These are phyloP conservation scores for Lipomyces chichibuensis DNA, from an alignment of 805 yeast genomes.

Conservation along the genomic window DNA sequence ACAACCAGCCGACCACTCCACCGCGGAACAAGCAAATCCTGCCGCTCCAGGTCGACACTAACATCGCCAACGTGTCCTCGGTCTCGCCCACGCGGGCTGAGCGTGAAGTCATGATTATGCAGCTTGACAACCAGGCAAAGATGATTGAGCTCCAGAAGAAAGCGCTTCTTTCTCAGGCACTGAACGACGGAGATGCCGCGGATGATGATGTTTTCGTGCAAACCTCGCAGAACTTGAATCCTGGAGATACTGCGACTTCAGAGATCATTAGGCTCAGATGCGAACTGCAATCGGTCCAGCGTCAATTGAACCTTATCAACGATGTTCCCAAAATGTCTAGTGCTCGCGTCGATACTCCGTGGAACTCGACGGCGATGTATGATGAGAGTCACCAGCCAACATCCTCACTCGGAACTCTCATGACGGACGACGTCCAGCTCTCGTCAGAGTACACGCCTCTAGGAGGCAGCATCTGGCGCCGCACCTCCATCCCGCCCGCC, in stretches of 20 bases:
- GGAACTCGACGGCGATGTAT: background rate
- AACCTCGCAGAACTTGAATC: background rate
- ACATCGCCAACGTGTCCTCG: conserved; percentile 9
- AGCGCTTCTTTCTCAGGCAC: conserved; percentile 22
- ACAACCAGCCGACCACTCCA: conserved; percentile 2
- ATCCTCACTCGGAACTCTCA: background rate
- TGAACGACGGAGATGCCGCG: conserved; percentile 5
- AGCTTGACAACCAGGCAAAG: conserved; percentile 29
- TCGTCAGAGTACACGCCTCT: conserved; percentile 26
- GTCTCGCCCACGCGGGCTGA: conserved; percentile 30
- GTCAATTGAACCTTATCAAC: conserved; percentile 10
- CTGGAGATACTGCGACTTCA: background rate
- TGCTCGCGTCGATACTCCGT: conserved; percentile 3
- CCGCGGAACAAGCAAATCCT: background rate
- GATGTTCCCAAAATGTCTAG: conserved; percentile 7
- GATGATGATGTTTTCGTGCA: conserved; percentile 6
- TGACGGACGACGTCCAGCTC: conserved; percentile 4
- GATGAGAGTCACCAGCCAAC: conserved; percentile 11
- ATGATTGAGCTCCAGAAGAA: conserved; percentile 31
- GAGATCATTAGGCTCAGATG: conserved; percentile 12
- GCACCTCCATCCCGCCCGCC: conserved; percentile 7
- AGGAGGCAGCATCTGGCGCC: conserved; percentile 30
- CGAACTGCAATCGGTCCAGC: conserved; percentile 24
- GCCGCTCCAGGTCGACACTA: conserved; percentile 24
- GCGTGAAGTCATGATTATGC: conserved; percentile 18